Base-by-base conservation (phyloP, 768 basidiomycete species). In the Mycena epipterygia region DNA sequence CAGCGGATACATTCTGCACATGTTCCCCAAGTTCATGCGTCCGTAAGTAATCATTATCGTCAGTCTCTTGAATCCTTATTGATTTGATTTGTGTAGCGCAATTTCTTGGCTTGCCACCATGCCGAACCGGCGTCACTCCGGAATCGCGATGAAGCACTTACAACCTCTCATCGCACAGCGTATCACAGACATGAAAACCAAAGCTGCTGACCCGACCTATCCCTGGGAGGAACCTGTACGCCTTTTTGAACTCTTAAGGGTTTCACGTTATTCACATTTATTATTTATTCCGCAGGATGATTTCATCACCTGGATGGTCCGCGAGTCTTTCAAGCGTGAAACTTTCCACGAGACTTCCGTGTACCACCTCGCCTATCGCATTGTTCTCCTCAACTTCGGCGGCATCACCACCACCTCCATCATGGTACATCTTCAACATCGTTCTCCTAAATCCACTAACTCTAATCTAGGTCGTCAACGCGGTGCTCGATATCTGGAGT, bases 251-350 rank as follows among this genome's bases (percentile, higher is more conserved):
- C 19, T 32, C 14, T 51, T 51, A 14, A 14, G 16, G 3, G 29
- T 5, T 16, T 30, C 14, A 9, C 5, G 14, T 19, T 30, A 3
- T 1, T 29, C 29, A 51, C 25, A 6, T 27, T 5, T 29, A 13
- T 32, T 19, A 42, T 5, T 33, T 6, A n/a, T n/a, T n/a, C n/a
- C n/a, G n/a, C n/a, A 69, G 67, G 48, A 72, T 11, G 70, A 72
- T 32, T 72, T 66, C 23, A 62, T 71, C 17, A 71, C 70, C 30
- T 71, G 70, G 70, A 71, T 71, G 70, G 59, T 67, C 4, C 60
- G 70, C 44, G 70, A 72, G 27, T 72, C 70, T 7, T 72, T 72
- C 70, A 72, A 72, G 35, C 70, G 70, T 19, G 11, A 61, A 12
- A 72, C 67, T 5, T 12, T 53, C 14, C 59, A 68, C 46, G 65